These are phyloP conservation scores for Hanseniaspora occidentalis DNA, from an alignment of 805 yeast species.

Conservation along the genomic window DNA sequence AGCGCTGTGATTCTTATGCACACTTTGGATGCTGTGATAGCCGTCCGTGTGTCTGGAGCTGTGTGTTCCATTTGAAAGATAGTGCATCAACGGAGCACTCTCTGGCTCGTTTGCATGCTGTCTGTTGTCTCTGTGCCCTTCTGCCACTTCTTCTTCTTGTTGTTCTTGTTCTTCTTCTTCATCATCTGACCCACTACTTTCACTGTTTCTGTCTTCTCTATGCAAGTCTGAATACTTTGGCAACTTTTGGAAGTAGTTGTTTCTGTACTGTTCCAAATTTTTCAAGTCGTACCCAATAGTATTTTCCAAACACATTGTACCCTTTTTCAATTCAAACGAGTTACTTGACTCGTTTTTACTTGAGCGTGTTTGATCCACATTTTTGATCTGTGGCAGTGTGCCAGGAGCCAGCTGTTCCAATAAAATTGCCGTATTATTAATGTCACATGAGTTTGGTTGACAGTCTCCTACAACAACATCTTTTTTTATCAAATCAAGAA, in stretches of 20 bases:
- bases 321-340: background rate
- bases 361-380: background rate
- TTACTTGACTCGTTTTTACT: background rate
- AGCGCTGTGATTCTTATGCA: background rate
- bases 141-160: too few relatives aligned
- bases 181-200: background rate
- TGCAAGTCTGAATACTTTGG: too few relatives aligned
- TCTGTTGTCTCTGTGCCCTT: too few relatives aligned
- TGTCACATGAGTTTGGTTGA: background rate
- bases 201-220: background rate
- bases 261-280: slow-evolving; percentile 21
- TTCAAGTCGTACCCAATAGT: slow-evolving; percentile 26
- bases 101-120: too few relatives aligned
- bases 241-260: slow-evolving; percentile 14
- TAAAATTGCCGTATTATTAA: background rate
- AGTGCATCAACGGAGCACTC: background rate
- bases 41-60: slow-evolving; percentile 3
- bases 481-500: background rate
- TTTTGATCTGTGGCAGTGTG: background rate
- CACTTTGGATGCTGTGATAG: background rate
- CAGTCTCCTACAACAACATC: background rate
- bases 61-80: background rate
- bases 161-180: slow-evolving; percentile 3
- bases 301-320: slow-evolving; percentile 20
- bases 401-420: background rate